A percentile compares a stretch with the other conserved stretches of the same genome.
Evolutionary conservation across 495 filamentous ascomycete species (phyloP).

Genomic region (Aspergillus heteromorphus): DNA sequence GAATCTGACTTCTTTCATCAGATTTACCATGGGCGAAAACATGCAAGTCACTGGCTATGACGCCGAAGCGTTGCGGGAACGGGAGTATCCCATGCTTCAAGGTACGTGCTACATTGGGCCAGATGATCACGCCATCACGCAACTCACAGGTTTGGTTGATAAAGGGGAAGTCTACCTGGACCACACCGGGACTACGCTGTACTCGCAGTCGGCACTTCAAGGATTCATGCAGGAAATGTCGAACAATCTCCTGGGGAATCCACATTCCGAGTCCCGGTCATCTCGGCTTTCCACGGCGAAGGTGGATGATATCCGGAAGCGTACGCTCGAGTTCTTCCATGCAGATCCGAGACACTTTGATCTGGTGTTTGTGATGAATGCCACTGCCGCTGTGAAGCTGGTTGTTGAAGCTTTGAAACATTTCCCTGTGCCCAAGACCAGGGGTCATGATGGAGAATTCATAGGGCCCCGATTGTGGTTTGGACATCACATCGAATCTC

Average conservation of each 20-base stretch:
- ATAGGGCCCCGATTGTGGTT: constrained; percentile 48
- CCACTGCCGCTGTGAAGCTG: constrained; percentile 64
- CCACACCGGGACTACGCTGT: constrained; percentile 70
- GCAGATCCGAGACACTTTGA: constrained; percentile 61
- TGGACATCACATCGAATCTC: constrained; percentile 68
- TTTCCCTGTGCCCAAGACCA: constrained; percentile 18
- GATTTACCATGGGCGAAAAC: neutral
- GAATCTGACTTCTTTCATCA: too few relatives aligned
- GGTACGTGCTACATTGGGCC: neutral
- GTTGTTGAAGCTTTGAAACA: constrained; percentile 41
- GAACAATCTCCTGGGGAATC: constrained; percentile 64
- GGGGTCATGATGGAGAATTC: neutral
- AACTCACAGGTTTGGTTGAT: neutral
- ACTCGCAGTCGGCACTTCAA: constrained; percentile 46
- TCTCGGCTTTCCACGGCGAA: constrained; percentile 55
- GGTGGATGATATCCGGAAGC: constrained; percentile 54
- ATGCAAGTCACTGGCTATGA: neutral
- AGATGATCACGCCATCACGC: neutral
- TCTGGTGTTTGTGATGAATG: constrained; percentile 63
- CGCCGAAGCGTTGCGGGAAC: neutral
- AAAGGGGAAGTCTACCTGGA: constrained; percentile 56
- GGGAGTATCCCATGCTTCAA: constrained; percentile 5
- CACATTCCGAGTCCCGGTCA: constrained; percentile 65
- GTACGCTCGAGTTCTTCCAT: constrained; percentile 56
- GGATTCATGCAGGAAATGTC: constrained; percentile 52